Conservation (phyloP, 2,329 filamentous ascomycete genomes). For the Fusarium denticulatum region DNA sequence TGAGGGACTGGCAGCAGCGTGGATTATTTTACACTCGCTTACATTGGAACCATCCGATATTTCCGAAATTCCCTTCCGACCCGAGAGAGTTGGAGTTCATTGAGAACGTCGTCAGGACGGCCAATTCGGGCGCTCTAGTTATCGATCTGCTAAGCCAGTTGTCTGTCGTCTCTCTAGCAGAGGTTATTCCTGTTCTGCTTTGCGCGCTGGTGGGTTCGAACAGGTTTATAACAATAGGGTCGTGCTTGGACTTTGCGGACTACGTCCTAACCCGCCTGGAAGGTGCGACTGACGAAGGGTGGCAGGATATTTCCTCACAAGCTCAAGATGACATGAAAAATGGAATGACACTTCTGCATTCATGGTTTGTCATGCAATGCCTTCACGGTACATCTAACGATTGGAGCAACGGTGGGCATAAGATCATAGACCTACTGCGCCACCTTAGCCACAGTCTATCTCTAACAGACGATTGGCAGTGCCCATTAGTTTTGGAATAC, state of each 20-base stretch:
- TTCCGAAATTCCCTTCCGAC: accelerated
- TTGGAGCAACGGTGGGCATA: accelerated
- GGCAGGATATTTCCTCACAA: accelerated
- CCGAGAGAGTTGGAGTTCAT: background rate
- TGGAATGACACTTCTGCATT: accelerated
- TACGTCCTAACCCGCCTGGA: background rate
- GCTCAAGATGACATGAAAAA: accelerated
- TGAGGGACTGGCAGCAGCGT: background rate
- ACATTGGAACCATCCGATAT: accelerated
- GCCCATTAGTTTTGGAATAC: background rate
- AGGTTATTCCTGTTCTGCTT: background rate
- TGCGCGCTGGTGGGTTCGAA: too few species aligned
- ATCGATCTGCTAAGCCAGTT: accelerated
- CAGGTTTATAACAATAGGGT: too few species aligned
- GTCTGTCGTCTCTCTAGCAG: accelerated
- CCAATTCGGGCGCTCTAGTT: accelerated
- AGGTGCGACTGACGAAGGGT: accelerated
- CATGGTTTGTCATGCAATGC: background rate
- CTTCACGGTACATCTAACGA: accelerated
- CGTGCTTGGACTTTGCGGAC: too few species aligned
- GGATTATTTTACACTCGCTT: accelerated
- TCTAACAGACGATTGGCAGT: accelerated
- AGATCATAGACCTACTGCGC: accelerated
- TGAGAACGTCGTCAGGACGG: accelerated
- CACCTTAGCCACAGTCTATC: background rate